Conservation (phyloP, 1,284 basidiomycete genomes). For the Ganoderma multipileum region DNA sequence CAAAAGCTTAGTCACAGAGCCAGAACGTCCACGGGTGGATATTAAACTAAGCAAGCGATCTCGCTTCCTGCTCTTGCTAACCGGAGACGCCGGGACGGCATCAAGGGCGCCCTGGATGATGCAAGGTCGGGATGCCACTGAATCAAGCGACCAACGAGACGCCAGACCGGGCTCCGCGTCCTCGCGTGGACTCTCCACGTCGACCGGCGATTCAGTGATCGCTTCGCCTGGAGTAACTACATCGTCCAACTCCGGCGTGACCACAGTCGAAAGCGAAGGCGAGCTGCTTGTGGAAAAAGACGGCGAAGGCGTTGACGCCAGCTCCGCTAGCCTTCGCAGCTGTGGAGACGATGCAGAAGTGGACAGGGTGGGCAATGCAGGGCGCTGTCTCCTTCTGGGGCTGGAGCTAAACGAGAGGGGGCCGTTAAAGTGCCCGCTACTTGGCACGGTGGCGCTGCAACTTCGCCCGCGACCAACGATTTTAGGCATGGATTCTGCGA, state of each 20-base stretch:
- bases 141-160: conserved; percentile 43
- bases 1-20: conserved; percentile 36
- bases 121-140: conserved; percentile 34
- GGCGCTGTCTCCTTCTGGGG: conserved; percentile 33
- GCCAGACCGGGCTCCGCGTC: conserved; percentile 29
- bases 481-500: conserved; percentile 1
- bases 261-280: conserved; percentile 25
- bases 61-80: conserved; percentile 35
- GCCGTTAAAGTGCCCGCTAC: conserved; percentile 12
- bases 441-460: conserved; percentile 26
- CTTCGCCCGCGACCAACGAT: conserved; percentile 24
- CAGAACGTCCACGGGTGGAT: conserved; percentile 36
- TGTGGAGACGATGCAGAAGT: conserved; percentile 40
- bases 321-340: conserved; percentile 36
- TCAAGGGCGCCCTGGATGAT: conserved; percentile 25
- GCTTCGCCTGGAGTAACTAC: conserved; percentile 25
- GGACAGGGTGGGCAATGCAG: conserved; percentile 34
- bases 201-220: conserved; percentile 19
- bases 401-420: conserved; percentile 21
- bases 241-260: conserved; percentile 17
- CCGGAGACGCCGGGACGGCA: conserved; percentile 29
- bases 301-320: conserved; percentile 31
- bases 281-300: conserved; percentile 20
- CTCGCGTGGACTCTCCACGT: conserved; percentile 13
- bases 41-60: conserved; percentile 42